These are phyloP conservation scores for Lactarius indigo DNA, from an alignment of 768 basidiomycete species.

Conservation along the genomic window DNA sequence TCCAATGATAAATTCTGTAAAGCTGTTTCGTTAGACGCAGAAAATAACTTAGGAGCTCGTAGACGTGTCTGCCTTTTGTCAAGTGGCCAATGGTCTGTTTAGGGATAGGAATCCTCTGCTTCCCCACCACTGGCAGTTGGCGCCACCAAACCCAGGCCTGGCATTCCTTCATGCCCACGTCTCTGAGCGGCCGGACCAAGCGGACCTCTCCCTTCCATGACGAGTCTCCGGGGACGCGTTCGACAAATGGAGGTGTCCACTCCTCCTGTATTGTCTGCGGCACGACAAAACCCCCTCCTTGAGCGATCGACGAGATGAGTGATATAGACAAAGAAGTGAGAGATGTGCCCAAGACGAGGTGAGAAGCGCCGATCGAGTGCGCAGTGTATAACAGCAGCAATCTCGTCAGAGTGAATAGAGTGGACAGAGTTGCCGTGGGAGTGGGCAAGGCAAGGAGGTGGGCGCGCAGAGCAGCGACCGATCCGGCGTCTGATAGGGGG, in stretches of 20 bases:
- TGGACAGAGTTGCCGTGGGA: constrained; percentile 59
- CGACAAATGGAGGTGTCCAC: constrained; percentile 43
- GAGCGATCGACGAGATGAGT: constrained; percentile 68
- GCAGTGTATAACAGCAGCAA: constrained; percentile 72
- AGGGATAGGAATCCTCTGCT: constrained; percentile 42
- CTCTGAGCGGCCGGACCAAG: constrained; percentile 64
- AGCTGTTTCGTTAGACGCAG: neutral
- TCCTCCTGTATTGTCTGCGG: constrained; percentile 69
- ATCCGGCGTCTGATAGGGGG: constrained; percentile 23
- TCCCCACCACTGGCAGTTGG: constrained; percentile 48
- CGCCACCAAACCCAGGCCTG: constrained; percentile 77
- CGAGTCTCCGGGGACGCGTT: constrained; percentile 17
- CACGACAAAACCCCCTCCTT: constrained; percentile 72
- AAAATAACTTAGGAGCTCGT: neutral
- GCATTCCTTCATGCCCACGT: constrained; percentile 77
- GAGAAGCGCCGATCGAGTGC: constrained; percentile 54
- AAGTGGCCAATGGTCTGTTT: constrained; percentile 59
- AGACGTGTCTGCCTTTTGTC: constrained; percentile 54
- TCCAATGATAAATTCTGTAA: constrained; percentile 71
- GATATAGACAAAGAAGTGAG: constrained; percentile 75
- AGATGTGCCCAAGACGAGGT: constrained; percentile 74
- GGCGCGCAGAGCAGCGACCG: constrained; percentile 36
- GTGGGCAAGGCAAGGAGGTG: constrained; percentile 72
- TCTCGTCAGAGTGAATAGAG: constrained; percentile 57
- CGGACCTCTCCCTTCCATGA: constrained; percentile 36